These are phyloP conservation scores for Oidium heveae DNA, from an alignment of 2,329 filamentous ascomycete genomes.

Conservation along the genomic window DNA sequence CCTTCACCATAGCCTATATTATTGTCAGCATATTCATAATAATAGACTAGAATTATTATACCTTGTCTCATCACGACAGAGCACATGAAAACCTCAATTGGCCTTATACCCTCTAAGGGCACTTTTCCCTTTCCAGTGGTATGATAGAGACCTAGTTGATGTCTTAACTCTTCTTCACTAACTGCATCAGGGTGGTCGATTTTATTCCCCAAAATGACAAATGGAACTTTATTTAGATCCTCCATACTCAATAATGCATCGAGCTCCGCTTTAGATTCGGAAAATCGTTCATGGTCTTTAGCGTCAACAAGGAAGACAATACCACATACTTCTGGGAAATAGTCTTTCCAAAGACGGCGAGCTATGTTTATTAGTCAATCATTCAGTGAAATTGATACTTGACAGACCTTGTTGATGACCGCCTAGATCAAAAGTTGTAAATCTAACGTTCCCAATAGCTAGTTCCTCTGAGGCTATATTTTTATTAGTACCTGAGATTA, in stretches of 20 bases:
- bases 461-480: conserved; percentile 86
- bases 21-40: too few relatives aligned
- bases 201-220: conserved; percentile 94
- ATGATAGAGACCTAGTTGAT: conserved; percentile 82
- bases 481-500: too few relatives aligned
- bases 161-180: conserved; percentile 81
- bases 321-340: conserved; percentile 86
- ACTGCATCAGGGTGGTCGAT: conserved; percentile 95
- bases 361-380: conserved; percentile 22
- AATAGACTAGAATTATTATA: too few relatives aligned
- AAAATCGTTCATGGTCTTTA: conserved; percentile 85
- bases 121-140: conserved; percentile 93
- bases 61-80: too few relatives aligned
- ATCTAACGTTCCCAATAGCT: conserved; percentile 76
- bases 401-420: conserved; percentile 67
- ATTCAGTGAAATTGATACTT: neutral
- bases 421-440: conserved; percentile 83
- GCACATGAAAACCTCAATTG: conserved; percentile 93
- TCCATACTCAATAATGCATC: conserved; percentile 93
- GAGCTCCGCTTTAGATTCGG: conserved; percentile 88
- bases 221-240: conserved; percentile 83
- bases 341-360: conserved; percentile 85
- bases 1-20: too few relatives aligned
- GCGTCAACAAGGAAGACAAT: conserved; percentile 97
- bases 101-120: conserved; percentile 70